Evolutionary conservation across 2,329 filamentous ascomycete species (phyloP).

Genomic region (Fusarium secorum): DNA sequence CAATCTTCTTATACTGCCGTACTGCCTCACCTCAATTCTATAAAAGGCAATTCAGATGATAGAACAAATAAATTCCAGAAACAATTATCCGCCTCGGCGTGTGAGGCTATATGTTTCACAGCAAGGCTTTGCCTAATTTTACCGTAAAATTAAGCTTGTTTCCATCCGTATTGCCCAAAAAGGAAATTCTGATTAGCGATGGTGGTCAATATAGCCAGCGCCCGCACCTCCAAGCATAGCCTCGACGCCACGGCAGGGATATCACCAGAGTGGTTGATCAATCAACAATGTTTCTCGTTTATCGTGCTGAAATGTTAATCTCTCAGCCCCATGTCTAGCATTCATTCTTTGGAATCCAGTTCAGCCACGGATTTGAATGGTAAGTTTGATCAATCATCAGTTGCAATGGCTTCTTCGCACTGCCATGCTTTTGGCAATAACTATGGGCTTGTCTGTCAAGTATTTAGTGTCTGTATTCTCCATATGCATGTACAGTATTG

Average conservation of each 20-base stretch:
- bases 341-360: not conserved
- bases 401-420: not conserved
- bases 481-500: fast-evolving
- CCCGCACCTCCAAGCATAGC: not conserved
- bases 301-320: fast-evolving
- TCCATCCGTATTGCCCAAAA: not conserved
- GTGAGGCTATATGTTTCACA: not conserved
- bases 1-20: not conserved
- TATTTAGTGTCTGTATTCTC: not conserved
- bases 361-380: not conserved
- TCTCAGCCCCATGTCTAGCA: not conserved
- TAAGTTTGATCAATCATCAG: not conserved
- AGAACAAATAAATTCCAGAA: not conserved
- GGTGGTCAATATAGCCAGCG: not conserved
- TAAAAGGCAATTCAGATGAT: not conserved
- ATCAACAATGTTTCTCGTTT: not conserved
- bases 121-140: not conserved
- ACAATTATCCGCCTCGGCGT: not conserved
- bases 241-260: not conserved
- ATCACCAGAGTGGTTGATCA: not conserved
- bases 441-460: not conserved
- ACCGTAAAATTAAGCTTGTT: conserved; percentile 1
- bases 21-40: not conserved
- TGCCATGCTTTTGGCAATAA: not conserved
- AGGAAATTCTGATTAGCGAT: not conserved